Conservation (phyloP, 805 yeast genomes). For the Grigorovia humatica region DNA sequence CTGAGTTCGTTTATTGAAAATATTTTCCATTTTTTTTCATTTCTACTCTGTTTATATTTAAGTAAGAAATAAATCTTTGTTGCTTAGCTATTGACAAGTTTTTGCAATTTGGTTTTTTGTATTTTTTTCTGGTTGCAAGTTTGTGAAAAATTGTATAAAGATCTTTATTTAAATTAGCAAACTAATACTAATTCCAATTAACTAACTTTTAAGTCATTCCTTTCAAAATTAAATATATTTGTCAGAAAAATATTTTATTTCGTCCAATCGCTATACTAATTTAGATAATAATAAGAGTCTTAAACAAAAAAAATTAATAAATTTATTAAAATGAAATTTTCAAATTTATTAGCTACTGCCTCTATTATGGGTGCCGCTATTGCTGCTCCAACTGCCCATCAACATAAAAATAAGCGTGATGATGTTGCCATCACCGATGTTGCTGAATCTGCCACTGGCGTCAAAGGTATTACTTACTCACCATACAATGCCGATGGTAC, state of each 20-base stretch:
- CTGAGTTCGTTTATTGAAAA: background rate
- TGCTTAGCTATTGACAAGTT: background rate
- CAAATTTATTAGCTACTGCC: conserved; percentile 38
- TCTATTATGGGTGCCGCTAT: conserved; percentile 38
- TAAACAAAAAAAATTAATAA: background rate
- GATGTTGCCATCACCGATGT: conserved; percentile 37
- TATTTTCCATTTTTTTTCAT: background rate
- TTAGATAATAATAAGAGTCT: background rate
- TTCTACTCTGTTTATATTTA: background rate
- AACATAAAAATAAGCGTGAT: conserved; percentile 39
- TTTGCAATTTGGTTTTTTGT: no score
- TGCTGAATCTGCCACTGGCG: conserved; percentile 34
- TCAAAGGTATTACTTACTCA: conserved; percentile 72
- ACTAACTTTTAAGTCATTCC: conserved; percentile 9
- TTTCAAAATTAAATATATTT: background rate
- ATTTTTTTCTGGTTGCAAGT: background rate
- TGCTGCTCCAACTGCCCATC: conserved; percentile 58
- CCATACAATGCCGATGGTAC: conserved; percentile 63
- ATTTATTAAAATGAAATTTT: conserved; percentile 35
- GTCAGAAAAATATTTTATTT: background rate
- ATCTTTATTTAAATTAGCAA: background rate
- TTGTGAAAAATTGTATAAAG: no score
- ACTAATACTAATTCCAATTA: background rate
- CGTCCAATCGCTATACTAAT: background rate
- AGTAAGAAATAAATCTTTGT: background rate